Percentiles rank a stretch among this genome's conserved stretches.
These are phyloP conservation scores for Lagenidium sp. DNA, from an alignment of 352 stramenopile genomes.

Conservation along the genomic window DNA sequence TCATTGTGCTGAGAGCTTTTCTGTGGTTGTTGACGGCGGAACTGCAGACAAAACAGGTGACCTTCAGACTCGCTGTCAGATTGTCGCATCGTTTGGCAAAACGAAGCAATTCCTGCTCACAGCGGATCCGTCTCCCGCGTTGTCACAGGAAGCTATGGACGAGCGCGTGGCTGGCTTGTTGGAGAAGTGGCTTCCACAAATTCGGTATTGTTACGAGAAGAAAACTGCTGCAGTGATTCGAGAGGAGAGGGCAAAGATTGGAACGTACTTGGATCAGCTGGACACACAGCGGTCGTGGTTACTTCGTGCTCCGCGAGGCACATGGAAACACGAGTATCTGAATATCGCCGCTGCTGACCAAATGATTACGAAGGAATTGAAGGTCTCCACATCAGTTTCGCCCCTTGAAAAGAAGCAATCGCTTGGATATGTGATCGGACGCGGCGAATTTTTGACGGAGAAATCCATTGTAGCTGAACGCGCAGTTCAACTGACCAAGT, in stretches of 20 bases:
- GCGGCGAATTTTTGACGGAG: conserved; percentile 15
- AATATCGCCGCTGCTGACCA: conserved; percentile 3
- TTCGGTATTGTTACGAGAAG: conserved; percentile 34
- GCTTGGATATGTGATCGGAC: conserved; percentile 9
- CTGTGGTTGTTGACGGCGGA: background rate
- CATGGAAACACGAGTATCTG: conserved; percentile 1
- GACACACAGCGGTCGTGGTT: conserved; percentile 3
- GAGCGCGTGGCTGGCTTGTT: conserved; percentile 26
- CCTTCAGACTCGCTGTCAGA: conserved; percentile 33
- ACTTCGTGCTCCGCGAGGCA: too few species aligned
- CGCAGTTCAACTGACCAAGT: conserved; percentile 2
- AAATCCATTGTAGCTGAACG: conserved; percentile 7
- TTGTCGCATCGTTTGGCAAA: conserved; percentile 38
- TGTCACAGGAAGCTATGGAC: conserved; percentile 41
- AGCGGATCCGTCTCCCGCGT: conserved; percentile 1
- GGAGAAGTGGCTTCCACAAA: conserved; percentile 29
- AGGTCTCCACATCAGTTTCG: background rate
- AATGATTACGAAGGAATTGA: conserved; percentile 8
- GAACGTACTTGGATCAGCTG: conserved; percentile 7
- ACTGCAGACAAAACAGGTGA: conserved; percentile 10
- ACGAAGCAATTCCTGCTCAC: conserved; percentile 20
- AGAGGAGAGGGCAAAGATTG: conserved; percentile 25
- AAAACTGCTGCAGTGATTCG: conserved; percentile 40
- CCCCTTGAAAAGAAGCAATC: conserved; percentile 5
- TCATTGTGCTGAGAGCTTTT: too few species aligned